These are phyloP conservation scores for Ascochyta fabae DNA, from an alignment of 2,329 filamentous ascomycete genomes.

Conservation along the genomic window DNA sequence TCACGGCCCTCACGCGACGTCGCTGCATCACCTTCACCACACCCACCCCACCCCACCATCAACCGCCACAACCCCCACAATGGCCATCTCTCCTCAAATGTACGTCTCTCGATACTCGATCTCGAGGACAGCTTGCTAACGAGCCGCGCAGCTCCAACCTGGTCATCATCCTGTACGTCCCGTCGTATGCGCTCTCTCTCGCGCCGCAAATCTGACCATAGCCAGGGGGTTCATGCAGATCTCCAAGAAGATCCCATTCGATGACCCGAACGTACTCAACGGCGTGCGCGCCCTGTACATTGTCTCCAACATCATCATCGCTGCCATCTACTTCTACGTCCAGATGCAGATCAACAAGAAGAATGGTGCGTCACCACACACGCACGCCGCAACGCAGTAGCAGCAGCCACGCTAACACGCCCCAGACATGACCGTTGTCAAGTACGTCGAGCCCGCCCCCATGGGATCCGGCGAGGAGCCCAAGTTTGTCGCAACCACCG, in stretches of 20 bases:
- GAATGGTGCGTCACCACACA: conserved; percentile 73
- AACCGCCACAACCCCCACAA: conserved; percentile 23
- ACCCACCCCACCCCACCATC: neutral
- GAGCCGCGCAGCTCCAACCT: conserved; percentile 41
- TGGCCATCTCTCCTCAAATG: conserved; percentile 50
- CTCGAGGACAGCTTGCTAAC: conserved; percentile 34
- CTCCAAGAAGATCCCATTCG: conserved; percentile 93
- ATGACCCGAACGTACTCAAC: conserved; percentile 76
- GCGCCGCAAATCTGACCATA: conserved; percentile 3
- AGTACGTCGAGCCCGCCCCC: conserved; percentile 95
- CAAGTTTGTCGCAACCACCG: conserved; percentile 94
- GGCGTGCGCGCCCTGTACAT: conserved; percentile 70
- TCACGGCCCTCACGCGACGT: conserved; percentile 5
- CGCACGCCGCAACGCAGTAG: neutral
- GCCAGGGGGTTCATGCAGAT: conserved; percentile 86
- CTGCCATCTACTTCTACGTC: conserved; percentile 83
- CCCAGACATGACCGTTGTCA: conserved; percentile 91
- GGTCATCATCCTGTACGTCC: conserved; percentile 43
- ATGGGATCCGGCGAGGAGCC: conserved; percentile 94
- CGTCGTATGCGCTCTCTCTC: neutral
- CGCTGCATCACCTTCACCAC: conserved; percentile 1
- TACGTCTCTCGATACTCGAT: conserved; percentile 23
- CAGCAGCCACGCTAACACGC: conserved; percentile 19
- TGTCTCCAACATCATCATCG: conserved; percentile 81
- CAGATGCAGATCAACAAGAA: conserved; percentile 89